Evolutionary conservation across 192 early-diverging fungal species (phyloP).

Genomic region (Hyaloraphidium curvatum): DNA sequence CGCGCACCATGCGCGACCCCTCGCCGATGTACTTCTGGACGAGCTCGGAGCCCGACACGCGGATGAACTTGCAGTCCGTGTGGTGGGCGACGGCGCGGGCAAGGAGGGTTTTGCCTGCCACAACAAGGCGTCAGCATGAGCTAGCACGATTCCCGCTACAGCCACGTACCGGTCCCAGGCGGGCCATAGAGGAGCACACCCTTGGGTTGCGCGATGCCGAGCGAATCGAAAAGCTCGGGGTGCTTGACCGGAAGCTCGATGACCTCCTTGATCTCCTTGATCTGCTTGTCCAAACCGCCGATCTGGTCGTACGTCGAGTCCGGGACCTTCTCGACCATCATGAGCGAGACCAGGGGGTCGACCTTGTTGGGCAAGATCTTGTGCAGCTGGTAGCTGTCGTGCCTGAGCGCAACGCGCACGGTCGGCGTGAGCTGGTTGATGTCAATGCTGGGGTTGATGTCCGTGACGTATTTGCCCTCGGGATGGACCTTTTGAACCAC

Average conservation of each 20-base stretch:
- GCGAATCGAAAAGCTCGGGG: slow-evolving; percentile 91
- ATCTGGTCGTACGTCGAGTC: slow-evolving; percentile 99
- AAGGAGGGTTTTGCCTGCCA: slow-evolving; percentile 70
- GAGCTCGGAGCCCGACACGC: slow-evolving; percentile 74
- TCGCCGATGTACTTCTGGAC: slow-evolving; percentile 90
- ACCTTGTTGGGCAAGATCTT: slow-evolving; percentile 94
- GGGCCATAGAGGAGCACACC: slow-evolving; percentile 85
- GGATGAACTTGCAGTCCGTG: slow-evolving; percentile 79
- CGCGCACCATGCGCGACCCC: slow-evolving; percentile 77
- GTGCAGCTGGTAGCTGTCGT: slow-evolving; percentile 81
- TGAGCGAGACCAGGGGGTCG: slow-evolving; percentile 96
- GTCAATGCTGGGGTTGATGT: slow-evolving; percentile 82
- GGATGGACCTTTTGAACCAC: slow-evolving; percentile 54
- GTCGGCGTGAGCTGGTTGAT: slow-evolving; percentile 77
- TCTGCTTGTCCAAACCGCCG: slow-evolving; percentile 96
- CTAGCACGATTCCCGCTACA: too few species aligned
- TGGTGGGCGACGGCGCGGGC: slow-evolving; percentile 84
- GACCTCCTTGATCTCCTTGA: slow-evolving; percentile 99
- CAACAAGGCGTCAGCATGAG: too few species aligned
- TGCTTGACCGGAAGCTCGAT: slow-evolving; percentile 99
- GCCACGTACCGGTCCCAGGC: slow-evolving; percentile 74
- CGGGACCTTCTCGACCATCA: slow-evolving; percentile 99
- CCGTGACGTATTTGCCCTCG: slow-evolving; percentile 96
- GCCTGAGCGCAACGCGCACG: slow-evolving; percentile 75
- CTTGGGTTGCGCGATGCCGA: slow-evolving; percentile 98